Evolutionary conservation across 83 land plant genomes (phyloP).

Genomic region (Picea abies): DNA sequence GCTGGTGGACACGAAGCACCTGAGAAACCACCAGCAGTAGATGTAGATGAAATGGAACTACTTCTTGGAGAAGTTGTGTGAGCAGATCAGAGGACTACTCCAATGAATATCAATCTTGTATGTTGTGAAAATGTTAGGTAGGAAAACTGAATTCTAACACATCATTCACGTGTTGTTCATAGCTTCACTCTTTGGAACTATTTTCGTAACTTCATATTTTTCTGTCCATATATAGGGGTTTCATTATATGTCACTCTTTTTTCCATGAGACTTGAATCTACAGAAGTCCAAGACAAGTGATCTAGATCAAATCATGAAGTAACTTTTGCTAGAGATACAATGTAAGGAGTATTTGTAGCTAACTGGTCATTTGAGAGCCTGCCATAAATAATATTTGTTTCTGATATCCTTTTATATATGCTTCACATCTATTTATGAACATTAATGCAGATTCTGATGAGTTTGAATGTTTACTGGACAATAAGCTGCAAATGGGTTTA

Average conservation of each 20-base stretch:
- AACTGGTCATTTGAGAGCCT: background rate
- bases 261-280: background rate
- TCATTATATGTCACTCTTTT: background rate
- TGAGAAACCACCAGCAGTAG: conserved; percentile 26
- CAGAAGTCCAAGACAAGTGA: background rate
- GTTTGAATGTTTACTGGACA: background rate
- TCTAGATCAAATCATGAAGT: background rate
- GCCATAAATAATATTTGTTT: background rate
- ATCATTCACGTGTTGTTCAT: background rate
- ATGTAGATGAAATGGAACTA: conserved; percentile 49
- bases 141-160: background rate
- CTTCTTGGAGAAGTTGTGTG: conserved; percentile 40
- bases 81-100: background rate
- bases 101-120: background rate
- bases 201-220: background rate
- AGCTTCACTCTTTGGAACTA: background rate
- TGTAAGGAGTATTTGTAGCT: background rate
- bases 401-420: background rate
- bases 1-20: conserved; percentile 8
- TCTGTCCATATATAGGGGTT: background rate
- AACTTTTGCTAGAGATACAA: background rate
- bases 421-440: background rate
- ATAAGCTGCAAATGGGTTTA: background rate
- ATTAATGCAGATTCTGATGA: background rate
- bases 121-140: background rate